Base-by-base conservation (phyloP, 257 asterid species). In the Primulina tabacum region DNA sequence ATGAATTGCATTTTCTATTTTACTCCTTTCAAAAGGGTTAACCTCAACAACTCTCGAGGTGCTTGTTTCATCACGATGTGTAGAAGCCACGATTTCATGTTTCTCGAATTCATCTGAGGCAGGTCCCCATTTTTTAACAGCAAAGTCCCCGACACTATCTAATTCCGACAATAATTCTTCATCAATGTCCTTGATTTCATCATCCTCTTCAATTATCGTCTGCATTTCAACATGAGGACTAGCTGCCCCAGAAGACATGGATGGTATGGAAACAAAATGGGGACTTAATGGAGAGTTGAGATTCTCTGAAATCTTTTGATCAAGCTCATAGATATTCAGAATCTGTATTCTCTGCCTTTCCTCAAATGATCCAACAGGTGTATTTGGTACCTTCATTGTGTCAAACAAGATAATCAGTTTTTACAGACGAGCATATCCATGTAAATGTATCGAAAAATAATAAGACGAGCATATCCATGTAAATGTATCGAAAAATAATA, bases 111-210 rank as follows among this genome's bases (percentile, higher is more conserved):
- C 84, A 69, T 63, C 70, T n/a, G 82, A 74, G 73, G 78, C 67
- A 17, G 84, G 73, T 71, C 65, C 78, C 66, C 67, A 69, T 18
- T 81, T 83, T 47, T 67, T 56, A 73, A 79, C 59, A 73, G 85
- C 78, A 62, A 88, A 87, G 83, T 90, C 98, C 65, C 93, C 90
- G 59, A 85, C 87, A 18, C 80, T 75, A 76, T 92, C 98, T 71
- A 92, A 74, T 76, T 90, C 97, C 33, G 84, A 82, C 78, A 92
- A 74, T 21, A 88, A 73, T 55, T 61, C 89, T 71, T 89, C 96
- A 67, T 90, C 93, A 50, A 90, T 87, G 82, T 87, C 95, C 79
- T 80, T 79, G 26, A 88, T 85, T 65, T 83, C 89, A 57, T 86
- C 88, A 9, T 70, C 81, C 61, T 85, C 89, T 59, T 92, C 92